These are phyloP conservation scores for Inonotus obliquus DNA, from an alignment of 1,284 basidiomycete genomes.

Conservation along the genomic window DNA sequence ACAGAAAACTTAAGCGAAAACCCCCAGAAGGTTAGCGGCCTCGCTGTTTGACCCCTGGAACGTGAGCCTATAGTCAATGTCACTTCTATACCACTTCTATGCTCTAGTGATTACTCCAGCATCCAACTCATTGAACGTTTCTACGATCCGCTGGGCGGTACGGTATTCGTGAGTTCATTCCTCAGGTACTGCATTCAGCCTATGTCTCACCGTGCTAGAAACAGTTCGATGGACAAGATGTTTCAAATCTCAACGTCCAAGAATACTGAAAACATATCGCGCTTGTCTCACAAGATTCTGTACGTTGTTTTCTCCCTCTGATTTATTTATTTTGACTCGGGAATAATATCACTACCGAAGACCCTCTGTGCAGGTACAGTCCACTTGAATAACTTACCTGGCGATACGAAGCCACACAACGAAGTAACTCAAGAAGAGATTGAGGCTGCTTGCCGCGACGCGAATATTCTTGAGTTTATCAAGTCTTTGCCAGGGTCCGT, in stretches of 20 bases:
- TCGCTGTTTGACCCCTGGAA: conserved; percentile 84
- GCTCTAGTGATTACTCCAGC: conserved; percentile 73
- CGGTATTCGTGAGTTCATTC: conserved; percentile 37
- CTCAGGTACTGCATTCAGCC: background rate
- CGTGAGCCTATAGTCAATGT: conserved; percentile 69
- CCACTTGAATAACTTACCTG: conserved; percentile 85
- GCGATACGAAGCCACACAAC: conserved; percentile 74
- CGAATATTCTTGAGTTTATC: conserved; percentile 93
- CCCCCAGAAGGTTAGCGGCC: conserved; percentile 88
- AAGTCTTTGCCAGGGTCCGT: conserved; percentile 65
- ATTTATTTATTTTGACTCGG: too few species aligned
- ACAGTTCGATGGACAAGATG: conserved; percentile 71
- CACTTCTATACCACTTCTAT: conserved; percentile 78
- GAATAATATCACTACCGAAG: background rate
- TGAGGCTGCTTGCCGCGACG: conserved; percentile 79
- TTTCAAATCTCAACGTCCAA: conserved; percentile 77
- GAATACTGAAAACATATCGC: conserved; percentile 83
- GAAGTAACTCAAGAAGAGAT: conserved; percentile 90
- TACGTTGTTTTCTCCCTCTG: background rate
- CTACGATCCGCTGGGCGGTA: conserved; percentile 78
- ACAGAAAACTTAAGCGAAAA: conserved; percentile 83
- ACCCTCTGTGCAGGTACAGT: conserved; percentile 86
- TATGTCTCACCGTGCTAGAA: background rate
- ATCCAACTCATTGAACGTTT: conserved; percentile 89
- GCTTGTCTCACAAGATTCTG: conserved; percentile 90